Conservation (phyloP, 805 yeast species). For the Candida taoyuanica region DNA sequence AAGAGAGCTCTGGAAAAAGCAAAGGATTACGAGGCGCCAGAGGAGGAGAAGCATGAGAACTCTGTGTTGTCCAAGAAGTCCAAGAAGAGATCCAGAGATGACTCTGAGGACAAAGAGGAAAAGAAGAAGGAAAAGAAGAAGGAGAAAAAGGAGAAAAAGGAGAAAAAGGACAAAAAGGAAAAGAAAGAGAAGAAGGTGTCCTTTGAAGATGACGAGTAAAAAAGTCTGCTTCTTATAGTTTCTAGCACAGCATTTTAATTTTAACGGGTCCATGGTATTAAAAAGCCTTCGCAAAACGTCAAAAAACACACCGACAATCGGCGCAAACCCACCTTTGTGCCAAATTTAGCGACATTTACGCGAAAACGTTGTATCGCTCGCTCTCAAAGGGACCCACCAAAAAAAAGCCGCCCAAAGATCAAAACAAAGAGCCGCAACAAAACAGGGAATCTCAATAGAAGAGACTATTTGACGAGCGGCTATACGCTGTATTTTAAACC, state of each 20-base stretch:
- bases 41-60: slow-evolving; percentile 56
- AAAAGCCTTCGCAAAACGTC: slow-evolving; percentile 2
- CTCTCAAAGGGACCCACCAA: too few species aligned
- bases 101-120: slow-evolving; percentile 28
- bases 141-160: slow-evolving; percentile 25
- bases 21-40: slow-evolving; percentile 82
- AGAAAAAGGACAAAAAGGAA: slow-evolving; percentile 29
- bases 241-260: not conserved
- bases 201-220: slow-evolving; percentile 19
- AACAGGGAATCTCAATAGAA: not conserved
- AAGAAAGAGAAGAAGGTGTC: slow-evolving; percentile 27
- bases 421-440: slow-evolving; percentile 6
- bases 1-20: slow-evolving; percentile 65
- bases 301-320: too few species aligned
- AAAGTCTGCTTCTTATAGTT: too few species aligned
- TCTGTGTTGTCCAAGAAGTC: slow-evolving; percentile 33
- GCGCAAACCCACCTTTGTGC: too few species aligned
- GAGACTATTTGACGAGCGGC: too few species aligned
- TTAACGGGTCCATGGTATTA: not conserved
- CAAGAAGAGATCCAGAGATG: slow-evolving; percentile 26
- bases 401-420: slow-evolving; percentile 6
- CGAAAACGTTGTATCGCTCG: too few species aligned
- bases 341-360: too few species aligned
- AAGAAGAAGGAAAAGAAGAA: slow-evolving; percentile 26
- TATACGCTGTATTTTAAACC: too few species aligned